Base-by-base conservation (phyloP, 2,329 filamentous ascomycete genomes). In the Cercospora zeae-maydis region DNA sequence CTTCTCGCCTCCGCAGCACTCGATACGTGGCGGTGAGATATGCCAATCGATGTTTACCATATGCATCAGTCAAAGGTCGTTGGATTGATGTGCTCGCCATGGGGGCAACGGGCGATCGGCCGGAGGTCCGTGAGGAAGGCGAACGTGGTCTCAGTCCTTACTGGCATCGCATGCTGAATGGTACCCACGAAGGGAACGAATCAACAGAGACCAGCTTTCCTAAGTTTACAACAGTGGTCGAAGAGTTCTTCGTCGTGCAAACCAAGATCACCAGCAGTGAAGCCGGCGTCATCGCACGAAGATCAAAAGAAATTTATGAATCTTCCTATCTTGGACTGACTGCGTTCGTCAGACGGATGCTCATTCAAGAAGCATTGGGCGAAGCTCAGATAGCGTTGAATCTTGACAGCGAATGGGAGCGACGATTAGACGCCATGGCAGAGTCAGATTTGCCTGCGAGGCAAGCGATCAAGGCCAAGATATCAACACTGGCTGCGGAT, bases 11-110 rank as follows among this genome's bases (percentile, higher is more conserved):
- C n/a, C 84, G 89, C 68, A 93, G 89, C 70, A 89, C 90, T 34
- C 86, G 91, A 7, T 95, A 93, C 76, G 88, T 91, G 19, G 88
- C 88, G 24, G 88, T 95, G 7, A 90, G 95, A 62, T 97, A 93
- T 82, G 91, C 92, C 10, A 98, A 98, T 73, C 85, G 91, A 56
- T 96, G 92, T 71, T 80, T 99, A 4, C 85, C 89, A 0, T 97
- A 92, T 70, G 83, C 83, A 19, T 92, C 96, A 71, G 82, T 91
- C 9, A 81, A 88, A 37, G 95, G 87, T 27, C 86, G 95, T 54
- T 97, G 92, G 91, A 90, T 97, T 52, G 87, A 97, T 74, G 84
- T 98, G 14, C 82, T 97, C 55, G 93, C 93, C 7, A 80, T 95
- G 8, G 86, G 85, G 14, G 87, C 87, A 11, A 76, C 79, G 2